phyloP scores from a whole-genome alignment of 495 filamentous ascomycete species.

The Penicillium turbatum region DNA sequence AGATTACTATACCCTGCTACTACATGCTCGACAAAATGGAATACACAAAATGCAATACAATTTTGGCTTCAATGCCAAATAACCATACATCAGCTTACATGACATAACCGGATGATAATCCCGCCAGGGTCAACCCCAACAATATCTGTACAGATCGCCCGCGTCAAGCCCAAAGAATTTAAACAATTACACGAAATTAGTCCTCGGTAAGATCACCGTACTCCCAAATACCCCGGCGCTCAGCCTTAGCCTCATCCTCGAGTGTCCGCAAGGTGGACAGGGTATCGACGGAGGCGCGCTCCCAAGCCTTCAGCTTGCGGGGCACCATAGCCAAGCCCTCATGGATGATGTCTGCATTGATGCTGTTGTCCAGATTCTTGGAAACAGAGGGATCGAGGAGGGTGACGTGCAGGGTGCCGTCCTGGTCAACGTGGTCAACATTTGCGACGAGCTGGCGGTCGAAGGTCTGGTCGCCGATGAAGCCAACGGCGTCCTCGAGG shows the following conservation, averaged over 20 bases:
- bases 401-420: slow-evolving; percentile 77
- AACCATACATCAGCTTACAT: slow-evolving; percentile 6
- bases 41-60: slow-evolving; percentile 1
- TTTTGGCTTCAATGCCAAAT: neutral
- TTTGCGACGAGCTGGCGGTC: slow-evolving; percentile 77
- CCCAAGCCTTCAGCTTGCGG: slow-evolving; percentile 84
- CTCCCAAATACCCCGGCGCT: slow-evolving; percentile 88
- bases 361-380: slow-evolving; percentile 64
- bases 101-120: slow-evolving; percentile 8
- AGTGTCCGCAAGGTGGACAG: slow-evolving; percentile 60
- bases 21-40: neutral
- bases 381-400: slow-evolving; percentile 65
- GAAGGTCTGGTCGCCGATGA: slow-evolving; percentile 61
- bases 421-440: slow-evolving; percentile 75
- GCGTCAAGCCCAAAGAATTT: slow-evolving; percentile 8
- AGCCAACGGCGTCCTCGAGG: slow-evolving; percentile 67
- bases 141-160: slow-evolving; percentile 18
- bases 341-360: slow-evolving; percentile 79
- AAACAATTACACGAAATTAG: slow-evolving; percentile 35
- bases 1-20: neutral
- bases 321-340: slow-evolving; percentile 89
- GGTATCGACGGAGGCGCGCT: slow-evolving; percentile 66
- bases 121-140: slow-evolving; percentile 4
- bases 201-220: slow-evolving; percentile 95
- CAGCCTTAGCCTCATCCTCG: slow-evolving; percentile 70